Base-by-base conservation (phyloP, 2,329 filamentous ascomycete species). In the Didymosphaeria variabile region DNA sequence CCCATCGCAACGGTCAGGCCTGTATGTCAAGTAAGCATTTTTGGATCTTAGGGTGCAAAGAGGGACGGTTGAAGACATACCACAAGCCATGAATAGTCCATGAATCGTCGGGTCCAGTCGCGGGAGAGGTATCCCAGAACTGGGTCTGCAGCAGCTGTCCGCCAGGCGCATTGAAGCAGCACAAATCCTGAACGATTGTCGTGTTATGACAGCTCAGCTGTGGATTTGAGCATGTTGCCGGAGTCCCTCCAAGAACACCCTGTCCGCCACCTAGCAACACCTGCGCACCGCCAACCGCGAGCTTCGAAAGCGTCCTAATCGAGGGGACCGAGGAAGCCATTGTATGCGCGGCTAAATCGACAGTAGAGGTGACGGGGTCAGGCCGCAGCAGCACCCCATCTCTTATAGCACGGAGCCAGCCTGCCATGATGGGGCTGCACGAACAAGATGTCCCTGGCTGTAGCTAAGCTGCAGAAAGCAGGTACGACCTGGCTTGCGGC, bases 1-100 rank as follows among this genome's bases (percentile, higher is more conserved):
- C 62, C 90, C 90, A 64, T 91, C 88, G 70, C 91, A 93, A 69
- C 78, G 80, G 68, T 84, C 81, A 4, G 81, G 81, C 81, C 80
- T 79, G 46, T n/a, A 10, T 34, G 3, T 10, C n/a, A 19, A 23
- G 19, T 54, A n/a, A 54, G 42, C 50, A 9, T 34, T 19, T 13
- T 21, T 36, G 15, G 31, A 6, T 4, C 29, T 12, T 9, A 9
- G 19, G 17, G n/a, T 17, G n/a, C 5, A 34, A 15, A 46, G 17
- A 44, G 21, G 4, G 36, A 44, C n/a, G 53, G 31, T 23, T 44
- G 31, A 32, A 52, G n/a, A 65, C 78, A 42, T 74, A 85, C 84
- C 86, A 91, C 9, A 93, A 82, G 1, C 90, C 90, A 72, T 93
- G 91, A 44, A 92, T 85, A 1, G 90, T 92, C 90, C 90, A 94